Conservation (phyloP, 768 basidiomycete genomes). For the Hemileccinum impolitum region DNA sequence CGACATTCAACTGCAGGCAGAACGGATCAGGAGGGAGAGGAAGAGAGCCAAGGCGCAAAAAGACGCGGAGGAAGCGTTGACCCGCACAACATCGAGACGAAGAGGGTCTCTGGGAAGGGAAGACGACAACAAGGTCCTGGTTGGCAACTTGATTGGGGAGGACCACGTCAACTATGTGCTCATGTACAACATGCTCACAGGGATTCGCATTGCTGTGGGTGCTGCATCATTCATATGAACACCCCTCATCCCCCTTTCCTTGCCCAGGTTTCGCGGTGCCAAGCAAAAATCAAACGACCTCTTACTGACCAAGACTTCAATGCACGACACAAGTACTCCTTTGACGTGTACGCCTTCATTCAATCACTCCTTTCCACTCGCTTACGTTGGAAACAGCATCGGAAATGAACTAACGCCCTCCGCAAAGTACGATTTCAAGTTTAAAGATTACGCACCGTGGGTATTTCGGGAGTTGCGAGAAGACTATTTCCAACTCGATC, state of each 20-base stretch:
- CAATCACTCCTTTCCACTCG: neutral
- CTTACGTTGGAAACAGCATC: constrained; percentile 47
- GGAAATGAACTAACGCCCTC: constrained; percentile 98
- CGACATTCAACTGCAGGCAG: constrained; percentile 84
- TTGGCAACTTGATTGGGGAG: constrained; percentile 97
- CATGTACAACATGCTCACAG: constrained; percentile 99
- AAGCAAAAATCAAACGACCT: constrained; percentile 88
- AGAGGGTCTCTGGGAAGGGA: constrained; percentile 24
- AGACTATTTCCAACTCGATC: constrained; percentile 91
- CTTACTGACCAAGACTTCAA: constrained; percentile 84
- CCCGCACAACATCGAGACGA: constrained; percentile 26
- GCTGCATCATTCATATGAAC: neutral
- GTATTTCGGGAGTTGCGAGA: constrained; percentile 95
- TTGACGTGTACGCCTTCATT: constrained; percentile 75
- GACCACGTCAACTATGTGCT: constrained; percentile 98
- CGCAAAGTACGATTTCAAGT: constrained; percentile 98
- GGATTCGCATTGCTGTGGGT: constrained; percentile 90
- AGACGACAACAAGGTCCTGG: constrained; percentile 60
- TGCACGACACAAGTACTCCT: constrained; percentile 91
- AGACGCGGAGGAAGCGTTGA: constrained; percentile 59
- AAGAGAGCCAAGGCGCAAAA: constrained; percentile 69
- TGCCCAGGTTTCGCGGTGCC: constrained; percentile 84
- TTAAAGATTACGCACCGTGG: constrained; percentile 99
- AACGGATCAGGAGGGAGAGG: constrained; percentile 79
- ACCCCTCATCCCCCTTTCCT: constrained; percentile 5